Evolutionary conservation across 371 early-diverging fungal genomes (phyloP), one percentile per base, ranked within the genome.

Genomic region (Smittium culicis): DNA sequence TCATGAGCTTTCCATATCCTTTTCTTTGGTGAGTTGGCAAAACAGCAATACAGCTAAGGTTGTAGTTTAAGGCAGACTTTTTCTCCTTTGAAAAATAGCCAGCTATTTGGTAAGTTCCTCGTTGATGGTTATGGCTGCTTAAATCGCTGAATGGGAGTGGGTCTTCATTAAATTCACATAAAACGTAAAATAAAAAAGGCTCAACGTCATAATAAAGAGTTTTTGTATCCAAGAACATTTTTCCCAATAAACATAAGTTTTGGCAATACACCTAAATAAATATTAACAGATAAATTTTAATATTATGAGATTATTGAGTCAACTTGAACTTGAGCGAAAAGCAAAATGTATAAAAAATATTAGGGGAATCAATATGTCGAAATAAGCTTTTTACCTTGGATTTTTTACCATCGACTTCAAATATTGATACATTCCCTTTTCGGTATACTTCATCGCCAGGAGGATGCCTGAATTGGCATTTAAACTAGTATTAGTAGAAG

Each of bases 11-110:
- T 25, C 99, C 99, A 74, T 90, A 99, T 27, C 99, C 99, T 81
- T 86, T 91, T 32, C 99, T 84, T 79, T 99, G 99, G 74, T 96
- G 88, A 70, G 92, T 92, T 1, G 99, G 99, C 45, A 99, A 79
- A 24, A 98, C 97, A 64, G 99, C 74, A 69, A 99, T 98, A 82
- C 99, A 99, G 0, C 99, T 96, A n/a, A 99, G 82, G 75, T 99
- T 99, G 80, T 98, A 99, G 66, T 93, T 88, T 69, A 92, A 90
- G 5, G 89, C 79, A 5, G 94, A 92, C 71, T 92, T 91, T 78
- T 97, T 98, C 73, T 99, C 99, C 79, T 99, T 99, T 64, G 93
- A 93, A 77, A 99, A 99, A 76, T 99, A 99, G 1, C 99, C 99
- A 54, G 99, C 91, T 31, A 99, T 79, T 72, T 97, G 93, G 67